Conservation (phyloP, 2,329 filamentous ascomycete genomes). For the Pestalotiopsis sp. region DNA sequence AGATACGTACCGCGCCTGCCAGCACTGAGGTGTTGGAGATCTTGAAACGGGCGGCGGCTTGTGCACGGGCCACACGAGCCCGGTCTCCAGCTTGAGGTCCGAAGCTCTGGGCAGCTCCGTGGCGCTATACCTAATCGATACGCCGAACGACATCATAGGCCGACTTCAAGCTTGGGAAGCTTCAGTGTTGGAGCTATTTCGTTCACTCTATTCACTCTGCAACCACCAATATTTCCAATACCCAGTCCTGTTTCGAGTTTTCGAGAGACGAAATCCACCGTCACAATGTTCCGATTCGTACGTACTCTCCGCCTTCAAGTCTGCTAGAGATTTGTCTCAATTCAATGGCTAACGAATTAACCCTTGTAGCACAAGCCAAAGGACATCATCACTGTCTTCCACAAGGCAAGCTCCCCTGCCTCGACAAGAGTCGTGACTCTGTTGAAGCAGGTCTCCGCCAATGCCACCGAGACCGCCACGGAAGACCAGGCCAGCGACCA, state of each 20-base stretch:
- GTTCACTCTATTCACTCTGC: neutral
- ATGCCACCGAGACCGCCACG: slow-evolving; percentile 68
- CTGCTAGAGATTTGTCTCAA: neutral
- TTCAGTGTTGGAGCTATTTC: neutral
- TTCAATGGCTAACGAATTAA: slow-evolving; percentile 3
- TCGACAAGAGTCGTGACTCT: slow-evolving; percentile 75
- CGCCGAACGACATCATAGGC: slow-evolving; percentile 14
- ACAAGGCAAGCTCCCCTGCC: slow-evolving; percentile 74
- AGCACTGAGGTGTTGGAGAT: neutral
- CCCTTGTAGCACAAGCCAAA: slow-evolving; percentile 69
- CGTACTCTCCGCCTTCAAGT: slow-evolving; percentile 23
- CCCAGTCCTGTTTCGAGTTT: neutral
- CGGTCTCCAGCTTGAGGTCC: neutral
- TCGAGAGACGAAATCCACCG: neutral
- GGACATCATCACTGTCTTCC: slow-evolving; percentile 96
- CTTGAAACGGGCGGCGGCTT: neutral
- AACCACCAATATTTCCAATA: neutral
- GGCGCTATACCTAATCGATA: neutral
- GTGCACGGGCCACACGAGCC: neutral
- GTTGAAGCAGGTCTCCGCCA: slow-evolving; percentile 79
- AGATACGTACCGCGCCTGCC: neutral
- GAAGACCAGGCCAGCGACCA: slow-evolving; percentile 75
- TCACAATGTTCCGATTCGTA: slow-evolving; percentile 51
- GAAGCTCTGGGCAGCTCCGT: neutral
- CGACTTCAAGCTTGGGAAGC: neutral